A percentile compares a stretch with the other conserved stretches of the same genome.
Evolutionary conservation across 73 alveolate genomes (phyloP).

Genomic region (Paramecium caudatum): DNA sequence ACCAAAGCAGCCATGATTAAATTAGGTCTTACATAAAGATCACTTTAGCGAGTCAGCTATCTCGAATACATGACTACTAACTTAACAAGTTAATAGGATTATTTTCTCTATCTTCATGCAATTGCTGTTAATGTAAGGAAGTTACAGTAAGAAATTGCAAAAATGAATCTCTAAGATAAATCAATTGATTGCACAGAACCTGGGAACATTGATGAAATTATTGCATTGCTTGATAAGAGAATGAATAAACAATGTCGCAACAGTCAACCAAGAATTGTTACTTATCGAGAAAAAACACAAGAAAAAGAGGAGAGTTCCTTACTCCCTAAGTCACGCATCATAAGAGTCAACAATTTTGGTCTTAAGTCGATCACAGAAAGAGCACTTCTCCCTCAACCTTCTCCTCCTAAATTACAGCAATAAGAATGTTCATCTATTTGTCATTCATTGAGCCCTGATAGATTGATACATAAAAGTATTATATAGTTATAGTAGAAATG

Average conservation of each 20-base stretch:
- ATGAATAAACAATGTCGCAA: neutral
- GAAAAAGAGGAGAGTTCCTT: neutral
- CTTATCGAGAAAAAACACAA: constrained; percentile 20
- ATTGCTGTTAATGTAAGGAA: constrained; percentile 5
- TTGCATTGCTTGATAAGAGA: constrained; percentile 9
- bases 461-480: constrained; percentile 40
- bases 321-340: neutral
- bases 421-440: no score
- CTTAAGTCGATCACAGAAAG: constrained; percentile 17
- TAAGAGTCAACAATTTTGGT: neutral
- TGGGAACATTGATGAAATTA: constrained; percentile 11
- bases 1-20: neutral
- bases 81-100: constrained; percentile 1
- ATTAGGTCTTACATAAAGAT: neutral
- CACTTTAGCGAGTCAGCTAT: neutral
- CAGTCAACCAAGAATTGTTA: constrained; percentile 26
- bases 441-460: neutral
- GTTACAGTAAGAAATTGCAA: constrained; percentile 41
- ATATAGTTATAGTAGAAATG: neutral
- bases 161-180: constrained; percentile 13
- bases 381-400: neutral
- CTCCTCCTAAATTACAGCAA: neutral
- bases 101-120: neutral
- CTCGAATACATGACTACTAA: constrained; percentile 18
- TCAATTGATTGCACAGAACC: constrained; percentile 48